Base-by-base conservation (phyloP, 1,284 basidiomycete species). In the Malassezia arunalokei region DNA sequence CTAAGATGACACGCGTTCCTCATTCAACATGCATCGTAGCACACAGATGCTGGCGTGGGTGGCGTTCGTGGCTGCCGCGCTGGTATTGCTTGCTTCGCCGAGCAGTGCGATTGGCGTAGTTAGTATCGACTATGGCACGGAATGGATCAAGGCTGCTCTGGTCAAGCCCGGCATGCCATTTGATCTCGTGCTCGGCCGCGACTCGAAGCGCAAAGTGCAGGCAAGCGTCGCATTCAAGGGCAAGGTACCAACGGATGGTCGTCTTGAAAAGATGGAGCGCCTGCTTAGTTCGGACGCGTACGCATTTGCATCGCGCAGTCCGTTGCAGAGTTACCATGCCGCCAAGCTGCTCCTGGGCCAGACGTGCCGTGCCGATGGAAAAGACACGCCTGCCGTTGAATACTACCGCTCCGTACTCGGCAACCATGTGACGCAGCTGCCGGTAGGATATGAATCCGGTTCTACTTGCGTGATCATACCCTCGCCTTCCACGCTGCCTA, bases 111-210 rank as follows among this genome's bases (percentile, higher is more conserved):
- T 73, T 55, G 70, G 70, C 37, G 69, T 73, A 12, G 65, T 73
- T 17, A 65, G 63, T 14, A 68, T 73, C 51, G 70, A 73, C 60
- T 71, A 70, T 51, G 70, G 70, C 28, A 71, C 70, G 5, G 67
- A 70, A 40, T 71, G 64, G 63, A 71, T 65, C 56, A 98, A 96
- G 75, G 86, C 89, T 28, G 91, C 90, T 8, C 78, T 98, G 57
- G 86, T 98, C 80, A 92, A 92, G 71, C 92, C 92, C 1, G 92
- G 91, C 38, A 78, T 87, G 46, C 90, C 92, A 1, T 94, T 98
- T 67, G 92, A 99, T 75, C 87, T 99, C 30, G 79, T 99, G 32
- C 78, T 98, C 45, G 91, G 94, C 76, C 86, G 87, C 72, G 92
- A 96, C 74, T 92, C 88, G 38, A 96, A 95, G 77, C 80, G 92